Conservation (phyloP, 768 basidiomycete species). For the Leccinum pellstonianum region DNA sequence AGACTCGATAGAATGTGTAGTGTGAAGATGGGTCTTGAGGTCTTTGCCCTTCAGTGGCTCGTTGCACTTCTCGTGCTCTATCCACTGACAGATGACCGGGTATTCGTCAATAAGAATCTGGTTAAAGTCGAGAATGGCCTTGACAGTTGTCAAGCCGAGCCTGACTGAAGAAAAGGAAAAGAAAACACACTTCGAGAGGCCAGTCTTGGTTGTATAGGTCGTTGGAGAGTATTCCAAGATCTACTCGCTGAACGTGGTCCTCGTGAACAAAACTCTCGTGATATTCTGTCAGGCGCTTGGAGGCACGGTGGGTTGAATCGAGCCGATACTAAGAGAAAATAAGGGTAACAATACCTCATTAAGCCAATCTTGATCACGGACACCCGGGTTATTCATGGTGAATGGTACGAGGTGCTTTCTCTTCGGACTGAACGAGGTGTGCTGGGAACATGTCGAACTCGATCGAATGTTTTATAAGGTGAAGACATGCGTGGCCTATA, state of each 20-base stretch:
- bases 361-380: not conserved
- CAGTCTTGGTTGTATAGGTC: not conserved
- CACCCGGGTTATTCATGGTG: not conserved
- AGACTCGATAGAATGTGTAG: constrained; percentile 1
- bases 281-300: constrained; percentile 1
- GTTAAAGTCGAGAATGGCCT: constrained; percentile 9
- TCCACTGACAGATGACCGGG: constrained; percentile 6
- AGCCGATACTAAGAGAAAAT: not conserved
- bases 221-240: constrained; percentile 2
- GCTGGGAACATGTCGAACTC: not conserved
- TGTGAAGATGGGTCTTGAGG: constrained; percentile 5
- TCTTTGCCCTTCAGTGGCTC: not conserved
- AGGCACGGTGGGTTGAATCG: not conserved
- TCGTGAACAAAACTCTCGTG: not conserved
- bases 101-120: not conserved
- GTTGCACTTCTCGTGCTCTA: not conserved
- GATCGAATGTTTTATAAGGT: constrained; percentile 9
- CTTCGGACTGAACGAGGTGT: not conserved
- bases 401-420: not conserved
- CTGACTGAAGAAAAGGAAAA: no score
- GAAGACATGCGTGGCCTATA: not conserved
- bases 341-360: not conserved
- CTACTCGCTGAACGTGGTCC: not conserved
- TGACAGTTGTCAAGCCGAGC: not conserved
- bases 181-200: not conserved